Evolutionary conservation across 441 rosid species (phyloP), one percentile per base, ranked within the genome.

Genomic region (Jatropha podagrica): DNA sequence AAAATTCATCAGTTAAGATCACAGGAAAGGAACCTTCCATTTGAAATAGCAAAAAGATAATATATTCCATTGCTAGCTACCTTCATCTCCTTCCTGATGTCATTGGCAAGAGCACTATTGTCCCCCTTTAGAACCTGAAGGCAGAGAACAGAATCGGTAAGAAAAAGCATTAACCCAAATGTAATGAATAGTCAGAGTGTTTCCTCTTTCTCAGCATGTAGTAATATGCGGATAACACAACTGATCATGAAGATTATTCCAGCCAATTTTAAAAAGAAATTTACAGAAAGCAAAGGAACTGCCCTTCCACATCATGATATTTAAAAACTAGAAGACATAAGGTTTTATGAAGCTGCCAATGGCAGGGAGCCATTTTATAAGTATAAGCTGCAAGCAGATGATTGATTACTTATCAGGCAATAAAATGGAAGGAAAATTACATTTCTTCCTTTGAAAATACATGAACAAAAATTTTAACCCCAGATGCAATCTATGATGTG

Each of bases 1-100:
- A 63, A 42, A 32, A 46, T 59, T 71, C 11, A 76, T 46, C 12
- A 32, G 58, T 56, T 32, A 62, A 20, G n/a, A 66, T 56, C 63
- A 64, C 6, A 3, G 18, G 72, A 41, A 59, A 67, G 14, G 32
- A 27, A 40, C 41, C 40, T 62, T 75, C 49, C 44, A 23, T 46
- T 15, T 62, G 58, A 81, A 67, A 65, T 12, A 55, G 18, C 23
- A 41, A 64, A 40, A 26, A 68, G 54, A 38, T 15, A 40, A 70
- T 46, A 55, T 23, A 18, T 13, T 27, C 15, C 40, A 11, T 23
- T 7, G 37, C 58, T 65, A 13, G 17, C 32, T 86, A 92, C 93
- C 92, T 96, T 94, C 97, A 94, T 96, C 78, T 96, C 99, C 86
- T 90, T 96, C 65, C 94, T 89, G 61, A 96, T 94, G 80, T 96